phyloP scores from a whole-genome alignment of 768 basidiomycete species.

The Mycena crocata region DNA sequence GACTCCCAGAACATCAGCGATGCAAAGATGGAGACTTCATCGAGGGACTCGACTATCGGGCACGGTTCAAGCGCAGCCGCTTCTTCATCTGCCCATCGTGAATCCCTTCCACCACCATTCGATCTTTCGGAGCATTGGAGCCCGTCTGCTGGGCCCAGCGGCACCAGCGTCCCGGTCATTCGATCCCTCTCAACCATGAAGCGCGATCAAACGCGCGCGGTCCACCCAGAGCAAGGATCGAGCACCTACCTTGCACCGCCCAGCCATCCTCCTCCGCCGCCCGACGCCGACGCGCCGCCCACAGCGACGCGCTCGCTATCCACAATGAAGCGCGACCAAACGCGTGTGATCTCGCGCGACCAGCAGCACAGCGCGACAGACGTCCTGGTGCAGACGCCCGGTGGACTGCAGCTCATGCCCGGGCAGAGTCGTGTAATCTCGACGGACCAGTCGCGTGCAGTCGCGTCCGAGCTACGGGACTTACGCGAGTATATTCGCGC shows the following conservation, averaged over 20 bases:
- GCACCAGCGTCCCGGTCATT: not conserved
- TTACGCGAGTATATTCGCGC: conserved; percentile 16
- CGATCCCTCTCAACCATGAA: conserved; percentile 9
- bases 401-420: conserved; percentile 14
- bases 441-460: conserved; percentile 10
- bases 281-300: not conserved
- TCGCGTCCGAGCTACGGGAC: conserved; percentile 15
- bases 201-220: not conserved
- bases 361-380: conserved; percentile 4
- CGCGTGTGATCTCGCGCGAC: conserved; percentile 3
- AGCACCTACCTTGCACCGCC: not conserved
- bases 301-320: conserved; percentile 4
- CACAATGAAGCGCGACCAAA: conserved; percentile 19
- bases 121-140: too few species aligned
- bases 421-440: conserved; percentile 15
- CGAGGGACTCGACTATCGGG: not conserved
- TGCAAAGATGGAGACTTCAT: not conserved
- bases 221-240: too few species aligned
- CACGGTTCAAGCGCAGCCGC: not conserved
- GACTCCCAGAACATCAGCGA: not conserved
- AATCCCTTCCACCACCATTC: too few species aligned
- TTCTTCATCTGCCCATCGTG: too few species aligned
- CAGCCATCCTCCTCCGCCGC: not conserved
- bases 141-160: too few species aligned
- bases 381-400: conserved; percentile 17